Evolutionary conservation across 805 yeast species (phyloP), one percentile per base, ranked within the genome.

Genomic region (Saccharomycopsis capsularis): DNA sequence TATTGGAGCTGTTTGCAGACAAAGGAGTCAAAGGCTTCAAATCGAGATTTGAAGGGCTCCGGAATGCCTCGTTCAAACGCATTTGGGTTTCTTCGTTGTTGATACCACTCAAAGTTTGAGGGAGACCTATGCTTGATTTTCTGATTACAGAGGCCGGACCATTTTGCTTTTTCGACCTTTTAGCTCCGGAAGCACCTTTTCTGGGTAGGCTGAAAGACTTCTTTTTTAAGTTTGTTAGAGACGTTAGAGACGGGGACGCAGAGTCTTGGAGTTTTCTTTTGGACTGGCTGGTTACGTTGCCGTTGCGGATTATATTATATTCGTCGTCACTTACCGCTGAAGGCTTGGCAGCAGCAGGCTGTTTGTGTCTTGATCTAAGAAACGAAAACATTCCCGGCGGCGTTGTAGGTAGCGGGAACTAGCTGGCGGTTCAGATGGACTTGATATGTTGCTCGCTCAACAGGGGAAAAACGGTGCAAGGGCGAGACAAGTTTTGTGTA

Each of bases 51-150:
- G 52, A 46, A 23, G 51, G 51, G 15, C 35, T 19, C 43, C 35
- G 13, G 45, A 50, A 50, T 2, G 36, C 25, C 32, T 35, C 18
- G 30, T 21, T 35, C 19, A 50, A 25, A 21, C 40, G 32, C 22
- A 27, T 41, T 25, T 50, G 53, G 18, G 25, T 41, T 3, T 30
- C 23, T 13, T 25, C 16, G 21, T 41, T 29, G 9, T 46, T 16
- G 24, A 50, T 24, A 24, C 39, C 24, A n/a, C 27, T 37, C 4
- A 50, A 22, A 32, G 42, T 41, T 29, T 40, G 39, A 9, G 53
- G 53, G 11, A 45, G 24, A 11, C 52, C 52, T 25, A 48, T 48
- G 4, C 22, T 21, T 19, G 43, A 19, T 21, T 47, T 47, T 15
- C 24, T 34, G 25, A 42, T 34, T 22, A 42, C 46, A 7, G 11